These are phyloP conservation scores for Pleurotus cornucopiae DNA, from an alignment of 768 basidiomycete genomes.

Conservation along the genomic window DNA sequence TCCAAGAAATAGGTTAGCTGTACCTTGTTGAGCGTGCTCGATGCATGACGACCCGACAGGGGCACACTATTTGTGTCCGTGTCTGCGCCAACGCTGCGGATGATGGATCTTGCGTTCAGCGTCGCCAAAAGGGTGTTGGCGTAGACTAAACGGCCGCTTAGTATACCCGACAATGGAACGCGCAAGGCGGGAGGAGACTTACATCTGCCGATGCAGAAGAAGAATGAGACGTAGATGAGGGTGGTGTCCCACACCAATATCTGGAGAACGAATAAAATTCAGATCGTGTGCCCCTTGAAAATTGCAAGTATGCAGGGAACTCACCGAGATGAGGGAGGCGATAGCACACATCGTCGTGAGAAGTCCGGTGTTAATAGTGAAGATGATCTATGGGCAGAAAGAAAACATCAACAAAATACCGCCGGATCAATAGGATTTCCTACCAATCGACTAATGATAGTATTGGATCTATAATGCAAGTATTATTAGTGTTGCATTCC, in stretches of 20 bases:
- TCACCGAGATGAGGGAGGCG: slow-evolving; percentile 48
- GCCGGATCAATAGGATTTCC: slow-evolving; percentile 15
- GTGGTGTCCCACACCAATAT: slow-evolving; percentile 42
- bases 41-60: slow-evolving; percentile 22
- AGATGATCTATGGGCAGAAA: slow-evolving; percentile 29
- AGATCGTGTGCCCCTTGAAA: not conserved
- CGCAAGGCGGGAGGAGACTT: slow-evolving; percentile 18
- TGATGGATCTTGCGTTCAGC: slow-evolving; percentile 46
- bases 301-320: slow-evolving; percentile 12
- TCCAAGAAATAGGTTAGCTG: too few species aligned
- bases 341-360: slow-evolving; percentile 51
- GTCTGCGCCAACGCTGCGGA: slow-evolving; percentile 39
- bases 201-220: slow-evolving; percentile 57
- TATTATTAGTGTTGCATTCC: not conserved
- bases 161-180: not conserved
- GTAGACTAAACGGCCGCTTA: slow-evolving; percentile 37
- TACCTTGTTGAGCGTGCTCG: too few species aligned
- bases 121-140: slow-evolving; percentile 60
- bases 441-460: slow-evolving; percentile 42
- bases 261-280: slow-evolving; percentile 20
- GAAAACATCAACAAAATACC: slow-evolving; percentile 9
- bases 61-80: slow-evolving; percentile 43
- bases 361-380: slow-evolving; percentile 38
- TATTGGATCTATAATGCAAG: slow-evolving; percentile 32
- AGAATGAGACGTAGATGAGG: slow-evolving; percentile 57